Conservation (phyloP, 495 filamentous ascomycete genomes). For the Penicillium verhagenii region DNA sequence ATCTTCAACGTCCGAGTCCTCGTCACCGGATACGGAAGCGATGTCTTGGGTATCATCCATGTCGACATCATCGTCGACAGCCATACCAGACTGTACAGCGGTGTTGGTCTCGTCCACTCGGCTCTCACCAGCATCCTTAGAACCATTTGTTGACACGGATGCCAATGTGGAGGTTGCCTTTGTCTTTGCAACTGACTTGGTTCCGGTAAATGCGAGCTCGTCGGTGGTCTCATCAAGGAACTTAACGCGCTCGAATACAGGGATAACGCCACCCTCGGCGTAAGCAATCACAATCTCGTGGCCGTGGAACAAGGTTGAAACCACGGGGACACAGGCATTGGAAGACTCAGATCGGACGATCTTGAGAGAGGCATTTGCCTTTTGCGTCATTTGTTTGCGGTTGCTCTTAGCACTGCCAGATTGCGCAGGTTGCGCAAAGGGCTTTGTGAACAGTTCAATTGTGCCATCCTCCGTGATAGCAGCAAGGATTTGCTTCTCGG, state of each 20-base stretch:
- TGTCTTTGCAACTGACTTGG: slow-evolving; percentile 44
- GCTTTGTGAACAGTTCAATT: slow-evolving; percentile 56
- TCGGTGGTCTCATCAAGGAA: slow-evolving; percentile 52
- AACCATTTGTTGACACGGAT: slow-evolving; percentile 53
- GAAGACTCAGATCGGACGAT: slow-evolving; percentile 48
- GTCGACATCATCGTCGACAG: slow-evolving; percentile 44
- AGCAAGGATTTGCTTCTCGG: slow-evolving; percentile 46
- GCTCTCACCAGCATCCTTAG: slow-evolving; percentile 56
- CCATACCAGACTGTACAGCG: slow-evolving; percentile 54
- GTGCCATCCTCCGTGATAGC: slow-evolving; percentile 54
- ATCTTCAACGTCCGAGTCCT: slow-evolving; percentile 45
- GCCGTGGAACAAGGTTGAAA: slow-evolving; percentile 48
- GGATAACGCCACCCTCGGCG: slow-evolving; percentile 55
- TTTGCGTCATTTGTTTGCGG: slow-evolving; percentile 50
- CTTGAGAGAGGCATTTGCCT: slow-evolving; percentile 49
- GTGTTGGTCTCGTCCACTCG: slow-evolving; percentile 74
- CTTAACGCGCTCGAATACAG: slow-evolving; percentile 53
- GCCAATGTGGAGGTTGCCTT: slow-evolving; percentile 45
- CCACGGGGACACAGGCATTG: slow-evolving; percentile 42
- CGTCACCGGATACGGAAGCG: slow-evolving; percentile 35
- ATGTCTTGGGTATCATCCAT: slow-evolving; percentile 51
- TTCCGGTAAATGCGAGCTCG: slow-evolving; percentile 44
- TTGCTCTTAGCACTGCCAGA: slow-evolving; percentile 42
- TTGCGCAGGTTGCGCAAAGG: slow-evolving; percentile 44
- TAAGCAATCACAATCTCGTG: slow-evolving; percentile 51